A percentile compares a stretch with the other conserved stretches of the same genome.
Conservation (phyloP, 2,329 filamentous ascomycete genomes). For the Chalaropsis thielavioides region DNA sequence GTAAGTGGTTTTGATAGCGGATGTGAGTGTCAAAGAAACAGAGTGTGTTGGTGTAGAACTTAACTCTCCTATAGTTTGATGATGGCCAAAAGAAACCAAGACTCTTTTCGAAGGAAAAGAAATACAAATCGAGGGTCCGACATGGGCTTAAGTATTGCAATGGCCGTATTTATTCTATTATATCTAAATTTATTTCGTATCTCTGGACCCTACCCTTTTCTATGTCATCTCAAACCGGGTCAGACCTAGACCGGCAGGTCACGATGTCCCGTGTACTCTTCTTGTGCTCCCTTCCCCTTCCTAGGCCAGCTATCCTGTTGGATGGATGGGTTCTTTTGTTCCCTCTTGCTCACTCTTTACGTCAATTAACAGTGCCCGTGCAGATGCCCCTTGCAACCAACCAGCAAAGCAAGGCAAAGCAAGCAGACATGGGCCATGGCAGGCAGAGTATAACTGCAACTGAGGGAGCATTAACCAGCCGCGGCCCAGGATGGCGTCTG, state of each 20-base stretch:
- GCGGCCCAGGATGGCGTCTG: neutral
- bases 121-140: neutral
- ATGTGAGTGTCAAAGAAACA: neutral
- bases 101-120: neutral
- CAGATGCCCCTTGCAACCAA: neutral
- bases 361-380: neutral
- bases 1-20: neutral
- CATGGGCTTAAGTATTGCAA: neutral
- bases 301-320: neutral
- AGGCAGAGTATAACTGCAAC: neutral
- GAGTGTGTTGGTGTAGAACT: neutral
- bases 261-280: conserved; percentile 1
- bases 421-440: too few species aligned
- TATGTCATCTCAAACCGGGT: neutral
- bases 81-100: neutral
- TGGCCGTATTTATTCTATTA: neutral
- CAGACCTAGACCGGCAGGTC: conserved; percentile 2
- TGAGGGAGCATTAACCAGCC: neutral
- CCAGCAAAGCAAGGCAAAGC: neutral
- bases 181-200: neutral
- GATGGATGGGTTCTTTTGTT: neutral
- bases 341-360: neutral
- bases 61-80: neutral
- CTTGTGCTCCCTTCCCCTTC: neutral
- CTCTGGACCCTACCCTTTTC: neutral